Evolutionary conservation across 1,284 basidiomycete genomes (phyloP).

Genomic region (Irpex sp.): DNA sequence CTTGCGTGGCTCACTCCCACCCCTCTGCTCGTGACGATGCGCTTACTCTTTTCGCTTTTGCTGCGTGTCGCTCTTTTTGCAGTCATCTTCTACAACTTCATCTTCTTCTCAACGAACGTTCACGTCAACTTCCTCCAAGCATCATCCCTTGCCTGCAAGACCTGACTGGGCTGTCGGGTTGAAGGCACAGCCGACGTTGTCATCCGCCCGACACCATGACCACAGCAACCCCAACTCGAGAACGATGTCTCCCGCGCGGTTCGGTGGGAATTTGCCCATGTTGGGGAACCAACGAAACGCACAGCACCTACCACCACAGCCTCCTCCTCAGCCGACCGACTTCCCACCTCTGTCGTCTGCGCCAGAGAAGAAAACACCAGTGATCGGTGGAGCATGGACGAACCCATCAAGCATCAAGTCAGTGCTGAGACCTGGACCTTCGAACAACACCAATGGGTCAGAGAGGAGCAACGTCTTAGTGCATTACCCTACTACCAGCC

Average conservation of each 20-base stretch:
- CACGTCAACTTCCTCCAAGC: conserved; percentile 71
- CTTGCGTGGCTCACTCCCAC: background rate
- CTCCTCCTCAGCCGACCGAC: conserved; percentile 55
- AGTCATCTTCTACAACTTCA: conserved; percentile 72
- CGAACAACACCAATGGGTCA: conserved; percentile 18
- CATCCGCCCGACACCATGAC: conserved; percentile 39
- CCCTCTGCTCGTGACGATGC: conserved; percentile 1
- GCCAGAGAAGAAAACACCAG: conserved; percentile 44
- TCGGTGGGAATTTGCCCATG: conserved; percentile 21
- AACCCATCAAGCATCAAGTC: conserved; percentile 51
- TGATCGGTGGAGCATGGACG: conserved; percentile 64
- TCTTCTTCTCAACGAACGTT: conserved; percentile 73
- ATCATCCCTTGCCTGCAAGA: conserved; percentile 66
- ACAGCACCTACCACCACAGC: conserved; percentile 35
- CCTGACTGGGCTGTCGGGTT: conserved; percentile 85
- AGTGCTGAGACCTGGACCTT: conserved; percentile 41
- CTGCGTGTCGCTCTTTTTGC: conserved; percentile 6
- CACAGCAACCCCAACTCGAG: conserved; percentile 37
- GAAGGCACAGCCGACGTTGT: conserved; percentile 63
- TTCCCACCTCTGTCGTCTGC: conserved; percentile 64
- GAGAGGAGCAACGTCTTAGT: conserved; percentile 29
- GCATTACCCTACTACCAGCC: conserved; percentile 31
- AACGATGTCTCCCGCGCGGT: conserved; percentile 40
- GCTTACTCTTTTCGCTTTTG: conserved; percentile 1
- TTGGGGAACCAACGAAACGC: conserved; percentile 15